A percentile compares a stretch with the other conserved stretches of the same genome.
These are phyloP conservation scores for Ustilago crameri DNA, from an alignment of 1,284 basidiomycete species.

Conservation along the genomic window DNA sequence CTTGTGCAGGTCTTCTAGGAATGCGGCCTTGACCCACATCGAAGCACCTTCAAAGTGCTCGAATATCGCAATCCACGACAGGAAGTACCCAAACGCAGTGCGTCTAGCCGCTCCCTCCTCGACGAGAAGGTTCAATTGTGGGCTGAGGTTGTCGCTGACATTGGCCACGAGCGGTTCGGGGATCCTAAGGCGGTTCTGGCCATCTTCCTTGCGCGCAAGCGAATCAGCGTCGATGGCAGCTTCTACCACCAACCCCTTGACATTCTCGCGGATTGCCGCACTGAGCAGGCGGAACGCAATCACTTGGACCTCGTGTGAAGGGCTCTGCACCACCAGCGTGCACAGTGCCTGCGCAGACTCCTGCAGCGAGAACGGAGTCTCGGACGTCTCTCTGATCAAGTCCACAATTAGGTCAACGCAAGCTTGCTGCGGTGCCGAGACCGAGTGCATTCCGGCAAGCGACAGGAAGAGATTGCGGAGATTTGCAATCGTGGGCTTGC, in stretches of 20 bases:
- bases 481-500: constrained; percentile 72
- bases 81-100: constrained; percentile 71
- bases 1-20: constrained; percentile 84
- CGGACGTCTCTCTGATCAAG: constrained; percentile 50
- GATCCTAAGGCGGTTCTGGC: constrained; percentile 22
- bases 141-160: constrained; percentile 28
- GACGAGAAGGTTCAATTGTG: constrained; percentile 31
- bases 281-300: constrained; percentile 46
- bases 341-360: constrained; percentile 29
- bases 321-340: constrained; percentile 40
- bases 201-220: constrained; percentile 25
- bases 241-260: constrained; percentile 60
- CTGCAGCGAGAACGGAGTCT: constrained; percentile 30
- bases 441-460: constrained; percentile 33
- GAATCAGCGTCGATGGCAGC: constrained; percentile 38
- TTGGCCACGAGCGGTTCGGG: constrained; percentile 37
- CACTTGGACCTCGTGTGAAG: constrained; percentile 51
- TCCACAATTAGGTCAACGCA: constrained; percentile 49
- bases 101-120: constrained; percentile 33
- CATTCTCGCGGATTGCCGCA: constrained; percentile 40
- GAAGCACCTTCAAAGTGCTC: constrained; percentile 89
- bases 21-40: constrained; percentile 80
- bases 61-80: constrained; percentile 89
- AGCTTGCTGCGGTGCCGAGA: constrained; percentile 32
- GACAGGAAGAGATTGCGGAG: constrained; percentile 75